Evolutionary conservation across 192 early-diverging fungal species (phyloP), one percentile per base, ranked within the genome.

Genomic region (Globomyces pollinis-pini): DNA sequence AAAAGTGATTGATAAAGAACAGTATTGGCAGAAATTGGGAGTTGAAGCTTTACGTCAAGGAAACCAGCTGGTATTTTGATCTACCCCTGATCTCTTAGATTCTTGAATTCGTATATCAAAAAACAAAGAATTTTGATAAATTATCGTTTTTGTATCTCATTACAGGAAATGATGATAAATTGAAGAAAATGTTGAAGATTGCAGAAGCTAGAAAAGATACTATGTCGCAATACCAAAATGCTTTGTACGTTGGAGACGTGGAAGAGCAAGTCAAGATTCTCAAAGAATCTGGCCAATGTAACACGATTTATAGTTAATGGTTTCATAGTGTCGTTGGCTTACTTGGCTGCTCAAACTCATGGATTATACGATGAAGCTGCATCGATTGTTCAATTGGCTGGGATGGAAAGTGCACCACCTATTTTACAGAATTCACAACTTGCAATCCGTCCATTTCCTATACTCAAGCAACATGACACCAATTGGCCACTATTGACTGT

Each of bases 121-220:
- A 91, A 38, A 75, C 85, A 33, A 88, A 93, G 71, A 88, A 90
- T 65, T 93, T 88, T 72, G 92, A 97, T 67, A 75, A 86, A 18
- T 84, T 99, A 39, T 96, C 94, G 7, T 95, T 99, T 79, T 75
- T 97, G 51, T 99, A 99, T 71, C 74, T 94, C 38, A 83, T 88
- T 53, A 93, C 88, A 7, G 96, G 96, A 28, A 94, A 92, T 68
- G 69, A 68, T 0, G 91, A 95, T 20, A 97, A 99, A 72, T 72
- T 97, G 50, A 78, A 71, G 55, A 93, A 91, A 75, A 96, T 97
- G 94, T 77, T 91, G 52, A 91, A 92, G 73, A 96, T 97, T 66
- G 85, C 94, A 0, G 84, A 91, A 62, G 78, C 86, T 38, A 79
- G 90, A 28, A 83, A 85, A 28, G 88, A 96, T 64, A 60, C 75